phyloP scores from a whole-genome alignment of 2,329 filamentous ascomycete species.

The Arthrocladium fulminans region DNA sequence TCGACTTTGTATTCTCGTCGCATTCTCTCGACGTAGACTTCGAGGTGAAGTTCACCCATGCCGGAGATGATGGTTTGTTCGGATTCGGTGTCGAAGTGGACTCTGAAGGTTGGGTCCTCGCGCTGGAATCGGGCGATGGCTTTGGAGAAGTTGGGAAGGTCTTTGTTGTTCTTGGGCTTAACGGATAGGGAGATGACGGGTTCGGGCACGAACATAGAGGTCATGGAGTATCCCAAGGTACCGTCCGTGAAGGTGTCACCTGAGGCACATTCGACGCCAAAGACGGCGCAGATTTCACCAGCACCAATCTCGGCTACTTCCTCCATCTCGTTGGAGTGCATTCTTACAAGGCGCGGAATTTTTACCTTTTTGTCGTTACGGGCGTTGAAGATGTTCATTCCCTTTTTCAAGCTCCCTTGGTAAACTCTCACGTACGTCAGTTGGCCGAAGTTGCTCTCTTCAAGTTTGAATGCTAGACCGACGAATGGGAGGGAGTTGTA shows the following conservation, averaged over 20 bases:
- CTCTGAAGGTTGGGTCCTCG: constrained; percentile 94
- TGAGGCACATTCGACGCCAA: constrained; percentile 94
- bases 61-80: constrained; percentile 97
- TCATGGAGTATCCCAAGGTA: constrained; percentile 85
- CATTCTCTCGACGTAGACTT: constrained; percentile 96
- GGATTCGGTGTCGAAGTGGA: constrained; percentile 83
- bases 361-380: constrained; percentile 92
- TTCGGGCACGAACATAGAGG: constrained; percentile 93
- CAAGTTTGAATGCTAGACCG: constrained; percentile 93
- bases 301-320: constrained; percentile 87
- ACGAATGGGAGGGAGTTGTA: constrained; percentile 93
- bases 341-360: constrained; percentile 92
- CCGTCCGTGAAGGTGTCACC: constrained; percentile 98
- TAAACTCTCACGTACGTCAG: constrained; percentile 98
- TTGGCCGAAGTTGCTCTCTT: constrained; percentile 97
- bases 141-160: constrained; percentile 91
- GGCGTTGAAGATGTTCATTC: constrained; percentile 84
- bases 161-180: constrained; percentile 86
- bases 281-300: constrained; percentile 96
- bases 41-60: constrained; percentile 94
- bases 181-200: constrained; percentile 97
- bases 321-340: constrained; percentile 99
- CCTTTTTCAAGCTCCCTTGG: constrained; percentile 83
- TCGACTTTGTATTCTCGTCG: constrained; percentile 94
- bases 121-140: constrained; percentile 98